These are phyloP conservation scores for Agaricales sp. DNA, from an alignment of 1,284 basidiomycete genomes.

Conservation along the genomic window DNA sequence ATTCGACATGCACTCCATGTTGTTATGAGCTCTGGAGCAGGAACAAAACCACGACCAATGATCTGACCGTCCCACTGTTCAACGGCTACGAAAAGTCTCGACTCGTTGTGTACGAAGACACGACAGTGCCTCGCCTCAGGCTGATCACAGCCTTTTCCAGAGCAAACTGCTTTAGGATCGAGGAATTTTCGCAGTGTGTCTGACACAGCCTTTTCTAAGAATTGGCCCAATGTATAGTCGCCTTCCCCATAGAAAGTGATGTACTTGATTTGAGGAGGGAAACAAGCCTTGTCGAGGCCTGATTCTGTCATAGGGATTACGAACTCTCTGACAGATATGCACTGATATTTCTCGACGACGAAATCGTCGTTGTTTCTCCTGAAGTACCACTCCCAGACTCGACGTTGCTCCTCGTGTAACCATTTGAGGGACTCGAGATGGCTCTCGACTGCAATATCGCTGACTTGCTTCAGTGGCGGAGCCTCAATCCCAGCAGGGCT, in stretches of 20 bases:
- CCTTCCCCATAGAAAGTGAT: constrained; percentile 90
- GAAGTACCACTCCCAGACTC: constrained; percentile 89
- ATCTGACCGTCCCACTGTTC: constrained; percentile 82
- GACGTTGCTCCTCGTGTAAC: constrained; percentile 76
- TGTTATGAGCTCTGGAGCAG: constrained; percentile 67
- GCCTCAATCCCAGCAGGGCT: constrained; percentile 24
- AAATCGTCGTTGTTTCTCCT: constrained; percentile 77
- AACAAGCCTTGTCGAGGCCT: constrained; percentile 56
- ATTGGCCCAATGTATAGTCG: constrained; percentile 88
- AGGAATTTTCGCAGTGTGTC: constrained; percentile 62
- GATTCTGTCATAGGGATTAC: constrained; percentile 64
- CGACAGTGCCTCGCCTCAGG: constrained; percentile 79
- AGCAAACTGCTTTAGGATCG: constrained; percentile 69
- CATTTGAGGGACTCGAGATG: constrained; percentile 61
- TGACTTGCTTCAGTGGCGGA: constrained; percentile 34
- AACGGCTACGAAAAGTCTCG: constrained; percentile 74
- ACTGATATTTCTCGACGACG: constrained; percentile 89
- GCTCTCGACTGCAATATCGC: constrained; percentile 65
- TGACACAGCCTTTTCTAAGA: constrained; percentile 72
- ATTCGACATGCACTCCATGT: constrained; percentile 90
- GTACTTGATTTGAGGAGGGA: constrained; percentile 58
- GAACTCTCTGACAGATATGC: constrained; percentile 69
- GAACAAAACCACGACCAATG: constrained; percentile 39
- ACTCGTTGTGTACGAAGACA: constrained; percentile 84
- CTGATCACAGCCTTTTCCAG: constrained; percentile 76